Conservation (phyloP, 257 asterid genomes). For the Ajuga chamaepitys region DNA sequence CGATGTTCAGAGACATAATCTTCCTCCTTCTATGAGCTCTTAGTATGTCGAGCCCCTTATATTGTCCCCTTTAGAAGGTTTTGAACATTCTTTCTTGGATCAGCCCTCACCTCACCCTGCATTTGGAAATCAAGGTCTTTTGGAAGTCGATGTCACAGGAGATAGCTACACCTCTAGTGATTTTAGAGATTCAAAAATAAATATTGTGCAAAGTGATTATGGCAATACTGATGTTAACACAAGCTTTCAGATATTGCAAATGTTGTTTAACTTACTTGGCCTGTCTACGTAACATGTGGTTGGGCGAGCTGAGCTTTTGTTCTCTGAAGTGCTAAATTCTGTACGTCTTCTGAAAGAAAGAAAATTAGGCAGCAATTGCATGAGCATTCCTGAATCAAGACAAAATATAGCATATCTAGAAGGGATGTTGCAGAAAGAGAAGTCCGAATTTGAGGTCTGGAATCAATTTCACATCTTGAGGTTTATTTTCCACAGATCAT, state of each 20-base stretch:
- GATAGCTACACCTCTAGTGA: constrained; percentile 17
- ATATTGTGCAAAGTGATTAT: constrained; percentile 22
- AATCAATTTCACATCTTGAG: constrained; percentile 18
- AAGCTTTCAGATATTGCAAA: constrained; percentile 14
- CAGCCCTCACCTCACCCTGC: constrained; percentile 25
- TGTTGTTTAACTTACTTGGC: constrained; percentile 7
- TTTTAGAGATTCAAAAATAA: constrained; percentile 23
- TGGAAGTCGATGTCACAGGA: constrained; percentile 17
- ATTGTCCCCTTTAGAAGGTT: constrained; percentile 27
- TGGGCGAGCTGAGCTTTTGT: constrained; percentile 74
- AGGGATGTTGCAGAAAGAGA: constrained; percentile 72
- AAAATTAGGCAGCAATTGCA: constrained; percentile 26
- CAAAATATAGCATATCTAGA: constrained; percentile 55
- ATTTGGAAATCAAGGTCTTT: constrained; percentile 23
- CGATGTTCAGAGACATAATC: constrained; percentile 19
- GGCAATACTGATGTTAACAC: constrained; percentile 22
- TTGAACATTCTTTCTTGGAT: constrained; percentile 25
- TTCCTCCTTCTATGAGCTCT: constrained; percentile 26
- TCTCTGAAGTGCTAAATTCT: constrained; percentile 69
- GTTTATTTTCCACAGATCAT: not conserved
- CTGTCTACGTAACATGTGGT: constrained; percentile 49
- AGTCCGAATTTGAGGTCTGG: constrained; percentile 73
- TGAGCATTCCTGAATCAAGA: constrained; percentile 40
- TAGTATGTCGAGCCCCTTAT: constrained; percentile 24
- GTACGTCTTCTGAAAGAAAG: constrained; percentile 46